A percentile compares a stretch with the other conserved stretches of the same genome.
These are phyloP conservation scores for Senecio squalidus DNA, from an alignment of 140 eudicot species.

Conservation along the genomic window DNA sequence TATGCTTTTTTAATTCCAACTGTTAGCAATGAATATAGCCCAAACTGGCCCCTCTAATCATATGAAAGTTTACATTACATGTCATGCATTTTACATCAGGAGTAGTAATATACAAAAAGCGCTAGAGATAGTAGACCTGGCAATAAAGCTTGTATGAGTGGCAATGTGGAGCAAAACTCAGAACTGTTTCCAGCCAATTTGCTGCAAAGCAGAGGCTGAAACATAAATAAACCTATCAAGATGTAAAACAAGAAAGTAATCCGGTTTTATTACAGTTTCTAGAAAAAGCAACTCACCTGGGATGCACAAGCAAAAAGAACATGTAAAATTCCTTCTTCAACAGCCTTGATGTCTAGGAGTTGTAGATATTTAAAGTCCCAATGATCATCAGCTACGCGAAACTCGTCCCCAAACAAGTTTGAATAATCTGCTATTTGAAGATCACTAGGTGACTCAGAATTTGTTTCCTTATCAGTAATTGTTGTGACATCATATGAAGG, in stretches of 20 bases:
- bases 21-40: neutral
- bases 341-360: slow-evolving; percentile 67
- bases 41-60: neutral
- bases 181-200: slow-evolving; percentile 68
- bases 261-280: neutral
- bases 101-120: neutral
- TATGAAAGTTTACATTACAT: neutral
- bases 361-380: slow-evolving; percentile 58
- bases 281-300: slow-evolving; percentile 46
- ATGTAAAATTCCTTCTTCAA: slow-evolving; percentile 88
- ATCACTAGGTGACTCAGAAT: slow-evolving; percentile 33
- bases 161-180: slow-evolving; percentile 79
- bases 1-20: neutral
- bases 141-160: slow-evolving; percentile 86
- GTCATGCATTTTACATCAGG: neutral
- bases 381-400: slow-evolving; percentile 46
- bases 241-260: neutral
- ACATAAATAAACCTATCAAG: slow-evolving; percentile 36
- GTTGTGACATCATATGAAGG: slow-evolving; percentile 29
- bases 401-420: slow-evolving; percentile 78
- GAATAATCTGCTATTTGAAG: slow-evolving; percentile 60
- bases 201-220: slow-evolving; percentile 86
- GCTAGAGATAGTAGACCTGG: slow-evolving; percentile 58
- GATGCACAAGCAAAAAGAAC: slow-evolving; percentile 92
- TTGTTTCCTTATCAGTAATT: slow-evolving; percentile 37